A percentile compares a stretch with the other conserved stretches of the same genome.
phyloP scores from a whole-genome alignment of 2,329 filamentous ascomycete species.

The Fusarium luffae region DNA sequence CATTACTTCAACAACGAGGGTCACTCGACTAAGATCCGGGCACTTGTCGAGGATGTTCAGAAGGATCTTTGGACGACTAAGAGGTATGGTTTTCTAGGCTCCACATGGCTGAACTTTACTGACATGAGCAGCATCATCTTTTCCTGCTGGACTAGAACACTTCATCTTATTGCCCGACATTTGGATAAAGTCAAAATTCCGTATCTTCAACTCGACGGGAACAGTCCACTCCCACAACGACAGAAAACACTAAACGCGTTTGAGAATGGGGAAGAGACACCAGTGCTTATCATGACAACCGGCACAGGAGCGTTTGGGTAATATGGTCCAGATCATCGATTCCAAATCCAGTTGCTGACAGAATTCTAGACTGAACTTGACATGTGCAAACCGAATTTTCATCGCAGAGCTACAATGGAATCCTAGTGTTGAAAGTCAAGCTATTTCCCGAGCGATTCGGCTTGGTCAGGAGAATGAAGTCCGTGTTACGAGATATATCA shows the following conservation, averaged over 20 bases:
- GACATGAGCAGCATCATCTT: conserved; percentile 55
- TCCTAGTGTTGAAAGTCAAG: conserved; percentile 63
- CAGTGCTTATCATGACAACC: conserved; percentile 63
- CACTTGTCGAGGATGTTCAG: background rate
- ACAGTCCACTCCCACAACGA: conserved; percentile 50
- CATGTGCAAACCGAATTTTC: conserved; percentile 59
- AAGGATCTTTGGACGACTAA: conserved; percentile 10
- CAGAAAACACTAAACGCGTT: conserved; percentile 55
- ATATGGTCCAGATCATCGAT: background rate
- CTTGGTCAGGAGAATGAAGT: conserved; percentile 59
- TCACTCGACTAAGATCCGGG: background rate
- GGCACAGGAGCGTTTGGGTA: conserved; percentile 64
- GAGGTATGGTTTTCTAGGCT: fast-evolving
- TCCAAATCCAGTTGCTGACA: fast-evolving
- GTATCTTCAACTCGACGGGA: conserved; percentile 58
- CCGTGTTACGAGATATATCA: conserved; percentile 58
- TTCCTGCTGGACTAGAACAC: conserved; percentile 58
- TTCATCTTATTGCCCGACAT: conserved; percentile 51
- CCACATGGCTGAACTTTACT: fast-evolving
- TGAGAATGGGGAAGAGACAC: conserved; percentile 31
- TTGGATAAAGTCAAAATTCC: conserved; percentile 45
- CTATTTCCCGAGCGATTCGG: conserved; percentile 60
- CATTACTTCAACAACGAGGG: conserved; percentile 1
- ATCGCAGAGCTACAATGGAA: conserved; percentile 68
- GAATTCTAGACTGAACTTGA: conserved; percentile 57